Base-by-base conservation (phyloP, 1,284 basidiomycete genomes). In the Ceratobasidium sp. region DNA sequence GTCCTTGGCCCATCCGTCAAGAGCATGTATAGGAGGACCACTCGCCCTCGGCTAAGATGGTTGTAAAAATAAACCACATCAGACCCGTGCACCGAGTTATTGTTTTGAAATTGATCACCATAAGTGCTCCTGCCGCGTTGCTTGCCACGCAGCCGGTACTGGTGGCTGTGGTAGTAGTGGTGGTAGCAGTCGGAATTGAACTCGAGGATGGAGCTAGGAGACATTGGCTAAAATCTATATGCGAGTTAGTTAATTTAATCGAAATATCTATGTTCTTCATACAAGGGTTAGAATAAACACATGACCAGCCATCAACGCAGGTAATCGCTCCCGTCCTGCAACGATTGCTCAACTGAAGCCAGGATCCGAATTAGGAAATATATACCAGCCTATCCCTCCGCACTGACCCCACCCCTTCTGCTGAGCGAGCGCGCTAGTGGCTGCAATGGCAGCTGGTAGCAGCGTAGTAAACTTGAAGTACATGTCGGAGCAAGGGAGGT, bases 1-100 rank as follows among this genome's bases (percentile, higher is more conserved):
- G 5, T 55, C 43, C 34, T 55, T 55, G 12, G 67, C 67, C 67
- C 67, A 70, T 14, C 67, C 55, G 36, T 70, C 67, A 16, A 59
- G 28, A 16, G 67, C 67, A 39, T 39, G 53, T 21, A 70, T 70
- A 1, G 67, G 41, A 34, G 67, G 53, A 4, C 67, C 67, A 21
- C 53, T 58, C 2, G 55, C n/a, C 10, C 67, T 55, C 30, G 53
- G 67, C 67, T 70, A n/a, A 53, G n/a, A 30, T 16, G 43, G 12
- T 21, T 10, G 10, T 8, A 9, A 32, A 39, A 39, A 14, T 6
- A 39, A 39, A 14, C 6, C 36, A 39, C 36, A 6, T 14, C n/a
- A n/a, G n/a, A n/a, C n/a, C n/a, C n/a, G n/a, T n/a, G n/a, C n/a
- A n/a, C n/a, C n/a, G n/a, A n/a, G n/a, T n/a, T n/a, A n/a, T n/a